Evolutionary conservation across 2,329 filamentous ascomycete species (phyloP).

Genomic region (Podosphaera fusca): DNA sequence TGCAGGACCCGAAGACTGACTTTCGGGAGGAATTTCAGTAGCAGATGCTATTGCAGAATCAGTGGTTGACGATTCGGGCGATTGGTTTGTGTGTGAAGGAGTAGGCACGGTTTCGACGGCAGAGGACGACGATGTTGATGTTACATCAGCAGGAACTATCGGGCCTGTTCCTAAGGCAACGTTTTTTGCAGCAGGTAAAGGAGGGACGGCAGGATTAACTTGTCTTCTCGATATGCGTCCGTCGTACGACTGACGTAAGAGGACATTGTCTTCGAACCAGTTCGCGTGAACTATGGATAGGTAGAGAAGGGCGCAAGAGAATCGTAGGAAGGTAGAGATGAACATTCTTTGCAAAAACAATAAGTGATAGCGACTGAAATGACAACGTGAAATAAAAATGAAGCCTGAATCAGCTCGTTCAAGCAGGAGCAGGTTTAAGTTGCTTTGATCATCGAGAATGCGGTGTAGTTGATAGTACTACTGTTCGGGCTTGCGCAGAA

Average conservation of each 20-base stretch:
- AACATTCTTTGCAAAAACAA: not conserved
- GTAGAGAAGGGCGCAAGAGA: not conserved
- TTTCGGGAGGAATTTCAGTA: not conserved
- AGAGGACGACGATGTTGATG: not conserved
- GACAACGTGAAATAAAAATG: no score
- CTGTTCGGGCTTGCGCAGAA: no score
- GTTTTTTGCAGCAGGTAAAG: not conserved
- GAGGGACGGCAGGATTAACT: not conserved
- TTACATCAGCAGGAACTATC: not conserved
- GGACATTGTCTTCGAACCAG: not conserved
- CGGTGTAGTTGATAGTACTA: no score
- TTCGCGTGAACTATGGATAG: not conserved
- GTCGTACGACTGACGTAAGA: not conserved
- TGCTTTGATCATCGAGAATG: no score
- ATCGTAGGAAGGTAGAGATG: not conserved
- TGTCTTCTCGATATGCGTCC: not conserved
- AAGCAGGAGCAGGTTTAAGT: no score
- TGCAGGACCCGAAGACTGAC: conserved; percentile 1
- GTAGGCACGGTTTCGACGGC: not conserved
- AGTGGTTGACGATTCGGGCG: not conserved
- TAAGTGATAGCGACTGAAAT: no score
- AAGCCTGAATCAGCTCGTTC: no score
- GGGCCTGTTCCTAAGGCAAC: not conserved
- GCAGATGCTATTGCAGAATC: not conserved
- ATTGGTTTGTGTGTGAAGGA: not conserved